Conservation (phyloP, 2,329 filamentous ascomycete genomes). For the Fusarium metavorans region DNA sequence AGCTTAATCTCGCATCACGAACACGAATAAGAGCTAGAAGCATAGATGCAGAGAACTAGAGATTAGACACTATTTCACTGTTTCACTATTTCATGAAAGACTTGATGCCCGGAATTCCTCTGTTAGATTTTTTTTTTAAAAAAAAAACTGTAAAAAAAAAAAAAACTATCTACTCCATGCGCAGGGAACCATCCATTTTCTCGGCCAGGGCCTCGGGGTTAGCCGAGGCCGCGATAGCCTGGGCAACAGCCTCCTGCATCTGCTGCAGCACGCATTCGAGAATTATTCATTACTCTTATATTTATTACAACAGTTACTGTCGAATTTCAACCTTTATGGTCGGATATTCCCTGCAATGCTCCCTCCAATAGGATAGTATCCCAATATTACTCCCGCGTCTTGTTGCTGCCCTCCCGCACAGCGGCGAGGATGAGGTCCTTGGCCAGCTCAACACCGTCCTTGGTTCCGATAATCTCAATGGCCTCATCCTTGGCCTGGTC, state of each 20-base stretch:
- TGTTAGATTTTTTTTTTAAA: too few species aligned
- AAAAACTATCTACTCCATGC: too few species aligned
- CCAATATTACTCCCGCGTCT: constrained; percentile 47
- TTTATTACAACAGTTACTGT: constrained; percentile 34
- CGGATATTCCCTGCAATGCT: constrained; percentile 27
- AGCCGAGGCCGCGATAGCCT: too few species aligned
- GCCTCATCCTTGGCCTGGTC: constrained; percentile 81
- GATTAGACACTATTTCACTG: too few species aligned
- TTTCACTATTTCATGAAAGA: too few species aligned
- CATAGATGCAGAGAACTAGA: too few species aligned
- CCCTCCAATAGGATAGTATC: constrained; percentile 24
- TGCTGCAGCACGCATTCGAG: neutral
- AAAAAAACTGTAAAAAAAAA: too few species aligned
- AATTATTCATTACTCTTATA: constrained; percentile 31
- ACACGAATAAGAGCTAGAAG: constrained; percentile 33
- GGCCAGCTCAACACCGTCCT: constrained; percentile 86
- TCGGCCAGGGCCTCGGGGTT: too few species aligned
- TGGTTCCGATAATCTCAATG: constrained; percentile 87
- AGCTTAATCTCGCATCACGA: constrained; percentile 26
- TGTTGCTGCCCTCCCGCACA: constrained; percentile 71
- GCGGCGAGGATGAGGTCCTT: constrained; percentile 90
- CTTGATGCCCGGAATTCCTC: too few species aligned
- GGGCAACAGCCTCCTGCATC: too few species aligned
- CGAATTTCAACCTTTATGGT: constrained; percentile 6
- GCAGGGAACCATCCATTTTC: too few species aligned